Evolutionary conservation across 177 flowering plant genomes (phyloP).

Genomic region (Vitis hybrid): DNA sequence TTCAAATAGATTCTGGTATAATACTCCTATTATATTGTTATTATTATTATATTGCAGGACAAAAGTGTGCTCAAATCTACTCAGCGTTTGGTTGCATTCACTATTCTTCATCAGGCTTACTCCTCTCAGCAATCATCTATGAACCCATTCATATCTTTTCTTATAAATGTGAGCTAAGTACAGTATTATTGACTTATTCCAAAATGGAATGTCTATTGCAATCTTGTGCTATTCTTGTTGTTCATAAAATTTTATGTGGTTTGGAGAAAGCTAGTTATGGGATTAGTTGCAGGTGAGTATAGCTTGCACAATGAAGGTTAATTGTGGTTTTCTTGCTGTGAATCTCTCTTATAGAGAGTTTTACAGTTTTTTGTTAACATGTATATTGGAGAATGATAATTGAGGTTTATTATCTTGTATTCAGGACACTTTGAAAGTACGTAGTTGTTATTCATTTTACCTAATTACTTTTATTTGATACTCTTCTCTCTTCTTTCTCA

Average conservation of each 20-base stretch:
- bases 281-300: not conserved
- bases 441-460: not conserved
- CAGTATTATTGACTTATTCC: not conserved
- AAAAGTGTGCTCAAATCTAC: conserved; percentile 50
- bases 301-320: not conserved
- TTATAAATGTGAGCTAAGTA: conserved; percentile 57
- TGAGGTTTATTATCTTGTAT: no score
- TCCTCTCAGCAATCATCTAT: conserved; percentile 47
- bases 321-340: not conserved
- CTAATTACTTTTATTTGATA: not conserved
- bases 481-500: not conserved
- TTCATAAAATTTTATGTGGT: no score
- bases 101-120: conserved; percentile 63
- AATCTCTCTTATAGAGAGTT: not conserved
- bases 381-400: not conserved
- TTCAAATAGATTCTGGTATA: not conserved
- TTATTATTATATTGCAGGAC: conserved; percentile 42
- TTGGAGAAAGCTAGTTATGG: not conserved
- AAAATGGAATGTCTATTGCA: not conserved
- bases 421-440: not conserved
- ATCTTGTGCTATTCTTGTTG: not conserved
- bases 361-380: not conserved
- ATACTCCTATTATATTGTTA: not conserved
- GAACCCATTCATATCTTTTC: conserved; percentile 62
- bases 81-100: conserved; percentile 72